Percentiles rank a stretch among this genome's conserved stretches.
Conservation (phyloP, 192 early-diverging fungal genomes). For the Backusella westeae region DNA sequence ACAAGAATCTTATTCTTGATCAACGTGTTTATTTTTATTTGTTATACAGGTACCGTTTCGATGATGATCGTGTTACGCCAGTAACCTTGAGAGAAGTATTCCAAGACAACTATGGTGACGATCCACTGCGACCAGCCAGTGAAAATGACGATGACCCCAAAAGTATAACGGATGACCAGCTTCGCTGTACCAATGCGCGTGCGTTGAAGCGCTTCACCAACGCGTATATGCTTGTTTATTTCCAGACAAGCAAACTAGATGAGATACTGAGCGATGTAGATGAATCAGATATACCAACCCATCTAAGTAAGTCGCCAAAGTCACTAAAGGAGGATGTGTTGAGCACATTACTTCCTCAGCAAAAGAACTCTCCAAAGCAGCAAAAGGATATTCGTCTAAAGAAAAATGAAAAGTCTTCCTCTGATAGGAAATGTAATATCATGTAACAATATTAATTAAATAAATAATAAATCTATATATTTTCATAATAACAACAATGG, state of each 20-base stretch:
- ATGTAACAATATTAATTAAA: slow-evolving; percentile 4
- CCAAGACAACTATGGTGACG: slow-evolving; percentile 96
- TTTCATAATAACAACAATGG: too few relatives aligned
- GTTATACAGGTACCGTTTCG: slow-evolving; percentile 70
- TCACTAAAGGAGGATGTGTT: slow-evolving; percentile 5
- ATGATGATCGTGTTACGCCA: slow-evolving; percentile 92
- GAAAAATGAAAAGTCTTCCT: slow-evolving; percentile 2
- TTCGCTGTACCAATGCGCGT: neutral
- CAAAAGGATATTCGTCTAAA: slow-evolving; percentile 1
- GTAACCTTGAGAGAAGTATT: slow-evolving; percentile 79
- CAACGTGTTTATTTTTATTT: neutral
- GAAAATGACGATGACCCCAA: neutral
- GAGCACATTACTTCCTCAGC: slow-evolving; percentile 1
- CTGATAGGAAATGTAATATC: slow-evolving; percentile 10
- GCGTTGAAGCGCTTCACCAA: slow-evolving; percentile 84
- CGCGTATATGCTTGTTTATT: slow-evolving; percentile 99
- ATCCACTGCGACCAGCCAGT: slow-evolving; percentile 39
- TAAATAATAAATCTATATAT: neutral
- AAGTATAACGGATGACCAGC: neutral
- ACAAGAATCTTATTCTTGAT: neutral
- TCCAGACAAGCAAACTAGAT: slow-evolving; percentile 73
- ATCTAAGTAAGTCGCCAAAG: slow-evolving; percentile 56
- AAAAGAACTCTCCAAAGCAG: neutral
- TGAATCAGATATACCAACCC: slow-evolving; percentile 76
- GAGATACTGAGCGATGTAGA: slow-evolving; percentile 63